Base-by-base conservation (phyloP, 2,329 filamentous ascomycete species). In the Colletotrichum spaethianum region DNA sequence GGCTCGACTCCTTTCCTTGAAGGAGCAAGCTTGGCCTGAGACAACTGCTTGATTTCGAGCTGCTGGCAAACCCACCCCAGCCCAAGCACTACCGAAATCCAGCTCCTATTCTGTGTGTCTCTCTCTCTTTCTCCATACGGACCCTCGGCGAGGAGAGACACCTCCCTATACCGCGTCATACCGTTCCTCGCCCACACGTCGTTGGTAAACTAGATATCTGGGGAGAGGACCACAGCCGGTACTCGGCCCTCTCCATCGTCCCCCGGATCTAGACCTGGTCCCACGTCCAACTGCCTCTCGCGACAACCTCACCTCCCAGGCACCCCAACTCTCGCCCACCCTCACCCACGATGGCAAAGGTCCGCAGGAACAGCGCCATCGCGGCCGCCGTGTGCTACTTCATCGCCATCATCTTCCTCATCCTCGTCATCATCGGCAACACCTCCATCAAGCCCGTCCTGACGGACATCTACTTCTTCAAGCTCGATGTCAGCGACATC, bases 401-500 rank as follows among this genome's bases (percentile, higher is more conserved):
- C 73, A 79, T 96, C 73, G 88, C 93, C 48, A 88, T 93, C 74
- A 86, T 96, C 74, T 97, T 97, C 80, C 86, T 97, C 48, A 89
- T 97, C 73, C 89, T 97, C 76, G 93, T 90, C 77, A 87, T 94
- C 77, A 90, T 97, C 76, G 95, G 94, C 76, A 95, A 93, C 82
- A 92, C 91, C 64, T 87, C 86, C 77, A 85, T 90, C 76, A 87
- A 87, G 69, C 78, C 86, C 20, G 87, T 93, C 8, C 85, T 95
- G 42, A 89, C 88, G 72, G 84, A 90, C 70, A 94, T 93, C 76
- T 98, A 93, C 84, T 96, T 98, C 82, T 92, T 97, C 82, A 93
- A 92, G 77, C 89, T 98, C 77, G 89, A 97, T 82, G 88, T 98
- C 60, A 90, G 93, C 76, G 89, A 97, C 77, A 93, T 98, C 79